These are phyloP conservation scores for Senecio squalidus DNA, from an alignment of 140 eudicot species.

Conservation along the genomic window DNA sequence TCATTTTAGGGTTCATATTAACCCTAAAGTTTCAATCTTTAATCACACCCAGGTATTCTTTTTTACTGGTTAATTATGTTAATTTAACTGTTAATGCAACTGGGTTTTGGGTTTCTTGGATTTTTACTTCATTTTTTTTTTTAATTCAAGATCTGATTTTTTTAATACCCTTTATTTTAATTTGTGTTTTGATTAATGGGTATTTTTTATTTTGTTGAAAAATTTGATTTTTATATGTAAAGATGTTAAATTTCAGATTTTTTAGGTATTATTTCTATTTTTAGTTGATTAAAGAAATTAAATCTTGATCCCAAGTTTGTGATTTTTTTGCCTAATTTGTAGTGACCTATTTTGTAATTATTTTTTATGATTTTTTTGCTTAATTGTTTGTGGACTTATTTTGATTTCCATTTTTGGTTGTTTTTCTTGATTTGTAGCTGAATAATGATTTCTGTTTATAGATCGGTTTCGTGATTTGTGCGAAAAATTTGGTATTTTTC, in stretches of 20 bases:
- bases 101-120: conserved; percentile 40
- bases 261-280: conserved; percentile 15
- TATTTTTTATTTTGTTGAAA: conserved; percentile 51
- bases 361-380: too few relatives aligned
- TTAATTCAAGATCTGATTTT: conserved; percentile 75
- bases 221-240: conserved; percentile 26
- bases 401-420: not conserved
- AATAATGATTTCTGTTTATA: too few relatives aligned
- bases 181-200: conserved; percentile 18
- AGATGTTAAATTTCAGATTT: conserved; percentile 3
- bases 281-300: not conserved
- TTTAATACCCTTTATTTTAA: conserved; percentile 37
- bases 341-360: not conserved
- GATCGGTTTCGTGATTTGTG: too few relatives aligned
- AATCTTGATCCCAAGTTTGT: conserved; percentile 12
- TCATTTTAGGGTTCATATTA: conserved; percentile 10
- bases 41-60: conserved; percentile 33
- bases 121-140: conserved; percentile 36
- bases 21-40: conserved; percentile 54
- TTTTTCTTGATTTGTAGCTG: too few relatives aligned
- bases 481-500: too few relatives aligned
- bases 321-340: not conserved
- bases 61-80: conserved; percentile 15
- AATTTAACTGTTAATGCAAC: conserved; percentile 38
- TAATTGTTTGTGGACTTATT: too few relatives aligned